These are phyloP conservation scores for Pseudocercospora eumusae DNA, from an alignment of 2,329 filamentous ascomycete genomes.

Conservation along the genomic window DNA sequence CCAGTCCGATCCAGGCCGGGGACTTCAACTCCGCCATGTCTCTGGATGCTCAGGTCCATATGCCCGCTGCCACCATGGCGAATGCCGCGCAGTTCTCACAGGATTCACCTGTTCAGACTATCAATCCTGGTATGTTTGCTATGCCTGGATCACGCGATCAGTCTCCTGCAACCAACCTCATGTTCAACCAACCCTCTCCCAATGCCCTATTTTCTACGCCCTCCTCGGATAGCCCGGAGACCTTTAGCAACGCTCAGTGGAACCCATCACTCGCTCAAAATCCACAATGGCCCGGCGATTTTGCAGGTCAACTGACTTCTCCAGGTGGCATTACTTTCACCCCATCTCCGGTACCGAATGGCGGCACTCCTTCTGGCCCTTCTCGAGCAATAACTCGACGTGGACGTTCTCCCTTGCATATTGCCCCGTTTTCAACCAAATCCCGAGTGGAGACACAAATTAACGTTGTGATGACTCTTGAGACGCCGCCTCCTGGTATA, in stretches of 20 bases:
- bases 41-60: constrained; percentile 32
- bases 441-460: constrained; percentile 97
- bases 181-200: constrained; percentile 39
- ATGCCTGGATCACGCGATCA: constrained; percentile 37
- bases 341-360: constrained; percentile 40
- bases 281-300: constrained; percentile 39
- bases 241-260: constrained; percentile 37
- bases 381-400: constrained; percentile 21
- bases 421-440: constrained; percentile 56
- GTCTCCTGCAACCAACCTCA: constrained; percentile 35
- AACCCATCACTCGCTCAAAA: constrained; percentile 35
- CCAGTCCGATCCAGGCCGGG: constrained; percentile 51
- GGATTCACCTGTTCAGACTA: constrained; percentile 39
- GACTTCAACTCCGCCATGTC: constrained; percentile 36
- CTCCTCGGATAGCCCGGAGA: constrained; percentile 40
- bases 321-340: constrained; percentile 39
- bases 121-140: constrained; percentile 40
- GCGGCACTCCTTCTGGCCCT: constrained; percentile 28
- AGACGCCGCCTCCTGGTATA: constrained; percentile 71
- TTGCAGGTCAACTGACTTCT: constrained; percentile 37
- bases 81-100: constrained; percentile 31
- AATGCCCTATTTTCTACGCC: constrained; percentile 42
- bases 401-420: constrained; percentile 39
- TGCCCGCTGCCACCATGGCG: constrained; percentile 22
- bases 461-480: constrained; percentile 77